Evolutionary conservation across 2,329 filamentous ascomycete species (phyloP), one percentile per base, ranked within the genome.

Genomic region (Seiridium unicorne): DNA sequence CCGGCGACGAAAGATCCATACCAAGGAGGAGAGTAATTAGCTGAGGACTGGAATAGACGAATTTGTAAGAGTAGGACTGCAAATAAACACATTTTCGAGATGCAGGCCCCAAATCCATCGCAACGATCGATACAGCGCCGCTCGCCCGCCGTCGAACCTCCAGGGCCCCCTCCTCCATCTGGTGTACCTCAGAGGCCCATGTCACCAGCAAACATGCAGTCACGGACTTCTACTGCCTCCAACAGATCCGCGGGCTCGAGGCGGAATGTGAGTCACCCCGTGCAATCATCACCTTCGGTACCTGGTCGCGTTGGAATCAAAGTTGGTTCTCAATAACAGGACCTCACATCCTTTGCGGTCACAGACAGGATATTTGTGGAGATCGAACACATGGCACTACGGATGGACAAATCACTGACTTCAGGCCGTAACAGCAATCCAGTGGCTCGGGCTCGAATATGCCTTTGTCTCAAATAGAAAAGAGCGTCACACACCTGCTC

Each of bases 401-500:
- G 47, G 11, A 31, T 6, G n/a, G 7, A 53, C 34, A 9, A 7
- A 53, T 53, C 32, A 18, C 49, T 53, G 10, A 53, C 34, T 35
- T 53, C 4, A 9, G 11, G 5, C 10, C 26, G 8, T 4, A 51
- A 32, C 44, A 66, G 68, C 68, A 72, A 66, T 69, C 69, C 26
- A 90, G 89, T 81, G 87, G 76, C 80, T 88, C 79, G 81, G 87
- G 76, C 80, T 88, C 80, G 81, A 91, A 81, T 82, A 92, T 85
- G 70, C 84, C 84, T 67, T 84, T 99, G 66, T 97, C 94, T 57
- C 94, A 97, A 76, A 99, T 99, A 76, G 95, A 99, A 80, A 98
- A 97, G 81, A 97, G 93, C 74, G 95, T 99, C 65, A 97, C 94
- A 9, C 95, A 99, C 74, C 89, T 99, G 49, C 88, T 99, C 42